Conservation (phyloP, 371 early-diverging fungal species). For the Furculomyces boomerangus region DNA sequence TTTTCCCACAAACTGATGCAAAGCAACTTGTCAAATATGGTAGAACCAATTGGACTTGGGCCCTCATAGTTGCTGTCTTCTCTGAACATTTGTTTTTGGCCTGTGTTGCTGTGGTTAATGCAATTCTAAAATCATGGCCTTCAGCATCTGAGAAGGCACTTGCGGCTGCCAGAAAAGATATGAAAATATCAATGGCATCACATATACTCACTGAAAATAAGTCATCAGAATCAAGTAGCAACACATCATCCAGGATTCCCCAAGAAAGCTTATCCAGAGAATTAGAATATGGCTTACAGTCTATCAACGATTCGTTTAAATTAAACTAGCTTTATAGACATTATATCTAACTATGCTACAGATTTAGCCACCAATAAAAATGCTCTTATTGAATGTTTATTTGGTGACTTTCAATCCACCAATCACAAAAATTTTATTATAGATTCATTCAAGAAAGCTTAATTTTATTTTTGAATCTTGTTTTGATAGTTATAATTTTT, state of each 20-base stretch:
- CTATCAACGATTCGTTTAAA: background rate
- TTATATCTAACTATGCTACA: no score
- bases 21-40: slow-evolving; percentile 13
- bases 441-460: no score
- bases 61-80: slow-evolving; percentile 20
- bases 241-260: background rate
- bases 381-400: no score
- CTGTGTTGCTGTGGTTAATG: slow-evolving; percentile 11
- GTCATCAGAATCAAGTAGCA: background rate
- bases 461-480: no score
- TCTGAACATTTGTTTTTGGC: slow-evolving; percentile 22
- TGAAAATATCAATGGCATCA: background rate
- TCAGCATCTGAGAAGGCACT: slow-evolving; percentile 12
- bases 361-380: no score
- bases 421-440: no score
- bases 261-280: background rate
- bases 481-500: no score
- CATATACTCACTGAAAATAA: background rate
- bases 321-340: background rate
- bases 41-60: slow-evolving; percentile 15
- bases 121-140: slow-evolving; percentile 21
- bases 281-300: background rate
- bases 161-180: slow-evolving; percentile 7
- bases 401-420: no score
- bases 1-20: slow-evolving; percentile 7